phyloP scores from a whole-genome alignment of 106 monocot genomes.

The Dendrobium catenatum region DNA sequence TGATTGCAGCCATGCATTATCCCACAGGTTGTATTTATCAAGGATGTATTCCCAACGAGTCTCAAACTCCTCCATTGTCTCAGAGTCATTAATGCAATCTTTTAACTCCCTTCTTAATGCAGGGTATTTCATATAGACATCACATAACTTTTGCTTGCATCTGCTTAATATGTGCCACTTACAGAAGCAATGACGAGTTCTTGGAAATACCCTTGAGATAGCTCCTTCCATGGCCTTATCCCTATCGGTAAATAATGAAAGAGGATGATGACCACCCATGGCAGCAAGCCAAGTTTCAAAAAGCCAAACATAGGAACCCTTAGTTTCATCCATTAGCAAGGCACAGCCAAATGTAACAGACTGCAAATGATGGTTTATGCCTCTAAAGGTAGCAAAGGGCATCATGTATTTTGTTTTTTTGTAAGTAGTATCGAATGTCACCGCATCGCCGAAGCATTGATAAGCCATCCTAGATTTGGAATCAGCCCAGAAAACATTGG shows the following conservation, averaged over 20 bases:
- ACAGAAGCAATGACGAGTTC: conserved; percentile 69
- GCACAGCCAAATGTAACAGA: conserved; percentile 75
- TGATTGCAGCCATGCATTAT: conserved; percentile 69
- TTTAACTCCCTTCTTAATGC: conserved; percentile 59
- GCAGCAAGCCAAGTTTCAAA: conserved; percentile 91
- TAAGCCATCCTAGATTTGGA: conserved; percentile 73
- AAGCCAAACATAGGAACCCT: conserved; percentile 88
- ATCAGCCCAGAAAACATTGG: conserved; percentile 93
- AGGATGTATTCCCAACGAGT: conserved; percentile 73
- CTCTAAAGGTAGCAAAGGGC: conserved; percentile 85
- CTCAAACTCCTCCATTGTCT: conserved; percentile 66
- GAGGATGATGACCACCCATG: conserved; percentile 63
- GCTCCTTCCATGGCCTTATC: conserved; percentile 91
- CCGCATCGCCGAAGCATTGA: conserved; percentile 61
- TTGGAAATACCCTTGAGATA: conserved; percentile 60
- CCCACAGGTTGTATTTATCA: conserved; percentile 65
- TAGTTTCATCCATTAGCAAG: conserved; percentile 88
- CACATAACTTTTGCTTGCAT: conserved; percentile 78
- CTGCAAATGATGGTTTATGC: conserved; percentile 85
- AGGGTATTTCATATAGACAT: conserved; percentile 55
- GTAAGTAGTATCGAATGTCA: conserved; percentile 87
- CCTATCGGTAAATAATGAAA: conserved; percentile 53
- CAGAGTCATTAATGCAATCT: conserved; percentile 48
- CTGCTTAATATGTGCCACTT: conserved; percentile 78
- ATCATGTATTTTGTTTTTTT: conserved; percentile 97